These are phyloP conservation scores for Tuctoria greenei DNA, from an alignment of 176 grass and related monocot species.

Conservation along the genomic window DNA sequence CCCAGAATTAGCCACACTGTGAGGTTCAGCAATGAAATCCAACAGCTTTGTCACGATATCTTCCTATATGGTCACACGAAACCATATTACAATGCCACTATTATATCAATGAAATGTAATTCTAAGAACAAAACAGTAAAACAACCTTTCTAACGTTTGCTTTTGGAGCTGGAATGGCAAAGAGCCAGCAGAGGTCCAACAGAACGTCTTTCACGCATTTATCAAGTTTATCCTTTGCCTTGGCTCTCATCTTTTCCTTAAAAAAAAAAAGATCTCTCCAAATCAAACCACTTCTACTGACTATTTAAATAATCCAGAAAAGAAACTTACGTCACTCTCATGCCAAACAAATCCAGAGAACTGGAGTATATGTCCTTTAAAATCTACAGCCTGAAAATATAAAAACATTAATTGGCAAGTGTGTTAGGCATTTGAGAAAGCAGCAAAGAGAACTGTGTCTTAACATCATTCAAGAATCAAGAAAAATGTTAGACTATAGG, in stretches of 20 bases:
- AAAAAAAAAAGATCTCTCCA: constrained; percentile 37
- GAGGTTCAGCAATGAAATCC: constrained; percentile 94
- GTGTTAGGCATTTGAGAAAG: not conserved
- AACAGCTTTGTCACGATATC: constrained; percentile 80
- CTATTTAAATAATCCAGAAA: constrained; percentile 14
- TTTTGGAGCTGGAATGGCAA: constrained; percentile 85
- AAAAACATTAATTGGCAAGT: constrained; percentile 9
- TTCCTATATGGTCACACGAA: constrained; percentile 63
- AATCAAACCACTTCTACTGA: constrained; percentile 30
- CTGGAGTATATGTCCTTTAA: constrained; percentile 70
- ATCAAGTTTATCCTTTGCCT: constrained; percentile 97
- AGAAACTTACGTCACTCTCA: constrained; percentile 64
- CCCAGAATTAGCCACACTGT: constrained; percentile 45
- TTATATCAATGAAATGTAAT: not conserved
- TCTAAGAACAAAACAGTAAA: constrained; percentile 30
- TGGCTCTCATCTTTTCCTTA: constrained; percentile 98
- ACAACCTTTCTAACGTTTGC: constrained; percentile 72
- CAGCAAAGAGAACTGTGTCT: not conserved
- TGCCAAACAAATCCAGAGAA: constrained; percentile 83
- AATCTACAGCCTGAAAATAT: constrained; percentile 59
- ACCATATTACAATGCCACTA: constrained; percentile 32
- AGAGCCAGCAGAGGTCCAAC: constrained; percentile 76
- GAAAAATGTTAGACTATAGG: not conserved
- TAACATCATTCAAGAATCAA: constrained; percentile 22
- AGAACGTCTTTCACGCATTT: constrained; percentile 82